A percentile compares a stretch with the other conserved stretches of the same genome.
Conservation (phyloP, 768 basidiomycete genomes). For the Tylopilus subfusipes region DNA sequence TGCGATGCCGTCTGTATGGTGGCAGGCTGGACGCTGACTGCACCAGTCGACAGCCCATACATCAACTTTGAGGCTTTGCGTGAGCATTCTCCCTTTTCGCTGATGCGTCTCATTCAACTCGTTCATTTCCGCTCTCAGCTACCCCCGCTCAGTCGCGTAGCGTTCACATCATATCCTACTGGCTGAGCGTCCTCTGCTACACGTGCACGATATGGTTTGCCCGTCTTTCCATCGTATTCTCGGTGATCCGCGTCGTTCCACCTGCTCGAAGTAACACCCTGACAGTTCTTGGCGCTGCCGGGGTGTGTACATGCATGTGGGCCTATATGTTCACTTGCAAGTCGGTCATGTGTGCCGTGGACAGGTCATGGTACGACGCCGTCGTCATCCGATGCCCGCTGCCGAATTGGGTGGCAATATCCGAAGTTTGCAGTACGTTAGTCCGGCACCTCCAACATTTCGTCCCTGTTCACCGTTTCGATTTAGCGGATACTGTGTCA, state of each 20-base stretch:
- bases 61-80: slow-evolving; percentile 4
- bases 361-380: slow-evolving; percentile 36
- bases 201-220: slow-evolving; percentile 28
- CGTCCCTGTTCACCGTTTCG: not conserved
- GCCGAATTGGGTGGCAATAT: slow-evolving; percentile 44
- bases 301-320: slow-evolving; percentile 20
- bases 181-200: slow-evolving; percentile 19
- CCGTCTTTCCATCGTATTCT: slow-evolving; percentile 25
- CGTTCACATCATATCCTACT: slow-evolving; percentile 17
- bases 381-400: slow-evolving; percentile 41
- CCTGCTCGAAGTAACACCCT: slow-evolving; percentile 8
- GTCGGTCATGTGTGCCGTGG: slow-evolving; percentile 41
- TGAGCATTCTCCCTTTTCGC: slow-evolving; percentile 6
- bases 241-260: slow-evolving; percentile 24
- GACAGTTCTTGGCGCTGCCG: not conserved
- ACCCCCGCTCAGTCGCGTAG: slow-evolving; percentile 12
- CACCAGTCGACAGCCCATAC: slow-evolving; percentile 28
- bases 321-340: slow-evolving; percentile 17
- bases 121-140: slow-evolving; percentile 28
- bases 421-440: slow-evolving; percentile 50
- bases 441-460: not conserved
- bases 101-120: not conserved
- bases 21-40: slow-evolving; percentile 10
- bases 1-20: slow-evolving; percentile 11
- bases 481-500: slow-evolving; percentile 45